Conservation (phyloP, 306 rosid genomes). For the Malus orientalis region DNA sequence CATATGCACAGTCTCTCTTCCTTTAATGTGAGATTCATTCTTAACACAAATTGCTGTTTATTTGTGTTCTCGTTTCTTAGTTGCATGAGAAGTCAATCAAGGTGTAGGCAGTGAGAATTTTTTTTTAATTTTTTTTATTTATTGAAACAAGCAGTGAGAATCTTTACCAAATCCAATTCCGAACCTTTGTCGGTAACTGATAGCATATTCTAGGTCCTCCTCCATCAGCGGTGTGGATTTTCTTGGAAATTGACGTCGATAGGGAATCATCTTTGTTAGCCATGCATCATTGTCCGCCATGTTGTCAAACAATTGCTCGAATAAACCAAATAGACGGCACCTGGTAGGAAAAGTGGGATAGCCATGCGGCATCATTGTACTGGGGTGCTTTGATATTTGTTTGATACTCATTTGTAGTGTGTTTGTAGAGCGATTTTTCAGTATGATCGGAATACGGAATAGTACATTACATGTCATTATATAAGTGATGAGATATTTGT, state of each 20-base stretch:
- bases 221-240: not conserved
- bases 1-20: accelerated
- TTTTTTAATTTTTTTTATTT: not conserved
- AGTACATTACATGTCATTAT: no score
- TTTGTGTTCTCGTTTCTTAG: no score
- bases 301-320: not conserved
- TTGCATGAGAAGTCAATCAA: no score
- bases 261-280: not conserved
- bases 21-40: no score
- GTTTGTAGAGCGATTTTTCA: no score
- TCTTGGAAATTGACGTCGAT: not conserved
- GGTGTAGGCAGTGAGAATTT: not conserved
- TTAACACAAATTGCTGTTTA: no score
- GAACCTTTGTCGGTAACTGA: not conserved
- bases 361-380: no score
- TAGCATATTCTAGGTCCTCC: not conserved
- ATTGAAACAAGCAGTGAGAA: not conserved
- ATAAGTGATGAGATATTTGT: no score
- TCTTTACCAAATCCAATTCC: not conserved
- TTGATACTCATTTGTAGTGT: no score
- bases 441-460: accelerated
- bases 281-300: slow-evolving; percentile 9
- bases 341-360: no score
- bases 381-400: no score
- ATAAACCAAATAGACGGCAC: no score